Conservation (phyloP, 1,284 basidiomycete species). For the Cystobasidiaceae sp. region DNA sequence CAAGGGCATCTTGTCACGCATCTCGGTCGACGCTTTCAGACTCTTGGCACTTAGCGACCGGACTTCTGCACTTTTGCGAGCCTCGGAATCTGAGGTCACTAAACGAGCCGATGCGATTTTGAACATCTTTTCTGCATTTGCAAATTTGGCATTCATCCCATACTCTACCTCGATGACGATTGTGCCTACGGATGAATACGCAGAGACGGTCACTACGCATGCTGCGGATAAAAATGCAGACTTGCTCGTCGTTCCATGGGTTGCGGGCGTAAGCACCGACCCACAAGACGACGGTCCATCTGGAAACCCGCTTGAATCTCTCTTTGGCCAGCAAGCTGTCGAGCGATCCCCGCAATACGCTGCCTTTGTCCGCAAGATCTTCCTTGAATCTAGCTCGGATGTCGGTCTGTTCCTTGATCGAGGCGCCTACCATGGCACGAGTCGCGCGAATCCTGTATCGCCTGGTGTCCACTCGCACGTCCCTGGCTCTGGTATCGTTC, state of each 20-base stretch:
- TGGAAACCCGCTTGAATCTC: conserved; percentile 57
- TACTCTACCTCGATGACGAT: conserved; percentile 61
- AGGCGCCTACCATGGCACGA: conserved; percentile 48
- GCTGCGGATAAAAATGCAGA: conserved; percentile 59
- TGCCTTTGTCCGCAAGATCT: conserved; percentile 71
- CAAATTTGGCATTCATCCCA: conserved; percentile 63
- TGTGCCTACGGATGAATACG: conserved; percentile 66
- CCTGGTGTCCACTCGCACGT: neutral
- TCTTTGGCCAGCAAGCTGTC: conserved; percentile 54
- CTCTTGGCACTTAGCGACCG: conserved; percentile 83
- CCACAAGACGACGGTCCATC: conserved; percentile 36
- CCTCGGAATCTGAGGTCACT: conserved; percentile 62
- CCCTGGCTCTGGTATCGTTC: conserved; percentile 43
- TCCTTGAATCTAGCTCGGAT: conserved; percentile 53
- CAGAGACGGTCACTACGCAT: conserved; percentile 62
- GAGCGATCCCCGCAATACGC: conserved; percentile 46
- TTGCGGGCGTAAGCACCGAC: conserved; percentile 44
- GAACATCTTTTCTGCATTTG: conserved; percentile 75
- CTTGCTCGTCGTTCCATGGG: conserved; percentile 79
- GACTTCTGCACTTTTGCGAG: conserved; percentile 77
- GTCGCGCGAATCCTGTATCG: neutral
- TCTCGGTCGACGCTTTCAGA: conserved; percentile 63
- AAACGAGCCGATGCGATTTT: conserved; percentile 72
- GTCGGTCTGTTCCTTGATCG: conserved; percentile 76
- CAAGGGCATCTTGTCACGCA: neutral